Conservation (phyloP, 2,329 filamentous ascomycete species). For the Meredithiella fracta region DNA sequence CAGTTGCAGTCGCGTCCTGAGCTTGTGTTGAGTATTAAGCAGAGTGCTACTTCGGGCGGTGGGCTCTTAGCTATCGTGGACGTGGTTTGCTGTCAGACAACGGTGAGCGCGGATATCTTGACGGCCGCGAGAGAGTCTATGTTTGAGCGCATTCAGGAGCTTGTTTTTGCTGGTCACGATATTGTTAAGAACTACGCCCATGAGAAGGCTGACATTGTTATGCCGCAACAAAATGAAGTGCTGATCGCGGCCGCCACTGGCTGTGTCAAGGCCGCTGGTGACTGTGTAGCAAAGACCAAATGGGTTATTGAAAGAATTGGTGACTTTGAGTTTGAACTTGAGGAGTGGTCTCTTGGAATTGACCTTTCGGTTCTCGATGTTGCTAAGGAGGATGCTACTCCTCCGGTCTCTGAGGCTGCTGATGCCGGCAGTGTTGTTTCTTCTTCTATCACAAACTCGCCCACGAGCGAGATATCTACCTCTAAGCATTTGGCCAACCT, state of each 20-base stretch:
- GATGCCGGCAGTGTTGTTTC: slow-evolving; percentile 17
- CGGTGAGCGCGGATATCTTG: slow-evolving; percentile 48
- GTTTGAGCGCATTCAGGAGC: slow-evolving; percentile 61
- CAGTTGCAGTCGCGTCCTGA: slow-evolving; percentile 84
- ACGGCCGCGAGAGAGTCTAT: slow-evolving; percentile 56
- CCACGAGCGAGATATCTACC: not conserved
- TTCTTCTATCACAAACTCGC: not conserved
- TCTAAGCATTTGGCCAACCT: slow-evolving; percentile 22
- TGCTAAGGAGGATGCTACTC: slow-evolving; percentile 20
- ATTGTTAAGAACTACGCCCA: slow-evolving; percentile 53
- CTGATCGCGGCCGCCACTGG: slow-evolving; percentile 65
- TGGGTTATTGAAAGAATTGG: slow-evolving; percentile 74
- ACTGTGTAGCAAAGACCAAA: slow-evolving; percentile 78
- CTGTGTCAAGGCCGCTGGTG: slow-evolving; percentile 78
- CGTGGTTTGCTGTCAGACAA: slow-evolving; percentile 63
- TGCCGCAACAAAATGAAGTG: slow-evolving; percentile 61
- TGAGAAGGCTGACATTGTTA: slow-evolving; percentile 60
- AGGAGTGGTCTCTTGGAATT: slow-evolving; percentile 36
- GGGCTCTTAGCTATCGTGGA: slow-evolving; percentile 67
- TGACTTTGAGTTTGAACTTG: slow-evolving; percentile 75
- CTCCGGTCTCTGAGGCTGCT: slow-evolving; percentile 3
- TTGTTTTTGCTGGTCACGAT: slow-evolving; percentile 67
- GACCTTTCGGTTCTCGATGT: slow-evolving; percentile 36
- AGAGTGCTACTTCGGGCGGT: slow-evolving; percentile 67
- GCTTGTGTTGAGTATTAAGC: slow-evolving; percentile 63